These are phyloP conservation scores for Fusarium concolor DNA, from an alignment of 2,329 filamentous ascomycete species.

Conservation along the genomic window DNA sequence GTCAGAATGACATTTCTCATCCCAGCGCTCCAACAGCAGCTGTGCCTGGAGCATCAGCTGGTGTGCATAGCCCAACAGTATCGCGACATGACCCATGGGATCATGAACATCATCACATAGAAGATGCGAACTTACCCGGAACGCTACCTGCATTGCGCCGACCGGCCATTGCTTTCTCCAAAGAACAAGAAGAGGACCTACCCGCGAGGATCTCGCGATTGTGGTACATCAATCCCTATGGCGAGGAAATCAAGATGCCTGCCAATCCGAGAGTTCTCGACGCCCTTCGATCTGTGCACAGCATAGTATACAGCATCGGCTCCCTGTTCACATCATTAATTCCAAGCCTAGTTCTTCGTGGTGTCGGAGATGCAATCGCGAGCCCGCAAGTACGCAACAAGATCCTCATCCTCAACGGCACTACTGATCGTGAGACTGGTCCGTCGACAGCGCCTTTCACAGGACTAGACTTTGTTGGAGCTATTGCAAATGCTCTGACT, in stretches of 20 bases:
- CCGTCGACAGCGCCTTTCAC: conserved; percentile 73
- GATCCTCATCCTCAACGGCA: conserved; percentile 87
- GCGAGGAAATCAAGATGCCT: conserved; percentile 89
- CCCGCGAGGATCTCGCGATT: conserved; percentile 81
- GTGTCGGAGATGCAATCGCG: conserved; percentile 72
- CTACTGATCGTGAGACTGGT: conserved; percentile 86
- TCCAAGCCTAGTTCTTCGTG: conserved; percentile 80
- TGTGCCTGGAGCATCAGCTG: conserved; percentile 47
- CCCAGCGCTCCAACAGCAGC: conserved; percentile 73
- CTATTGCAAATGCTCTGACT: conserved; percentile 79
- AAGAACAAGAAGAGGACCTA: conserved; percentile 79
- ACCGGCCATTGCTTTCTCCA: conserved; percentile 85
- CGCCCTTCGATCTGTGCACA: conserved; percentile 72
- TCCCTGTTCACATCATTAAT: conserved; percentile 91
- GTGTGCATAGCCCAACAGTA: conserved; percentile 47
- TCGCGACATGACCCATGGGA: conserved; percentile 61
- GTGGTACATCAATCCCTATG: conserved; percentile 99
- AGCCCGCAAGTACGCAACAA: conserved; percentile 68
- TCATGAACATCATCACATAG: conserved; percentile 73
- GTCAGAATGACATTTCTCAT: conserved; percentile 93
- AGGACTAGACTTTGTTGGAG: conserved; percentile 83
- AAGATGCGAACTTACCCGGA: conserved; percentile 85
- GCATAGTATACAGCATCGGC: conserved; percentile 92
- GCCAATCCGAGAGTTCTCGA: conserved; percentile 84
- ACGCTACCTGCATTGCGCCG: conserved; percentile 82